A percentile compares a stretch with the other conserved stretches of the same genome.
phyloP scores from a whole-genome alignment of 192 early-diverging fungal genomes.

The Spizellomyces sp. region DNA sequence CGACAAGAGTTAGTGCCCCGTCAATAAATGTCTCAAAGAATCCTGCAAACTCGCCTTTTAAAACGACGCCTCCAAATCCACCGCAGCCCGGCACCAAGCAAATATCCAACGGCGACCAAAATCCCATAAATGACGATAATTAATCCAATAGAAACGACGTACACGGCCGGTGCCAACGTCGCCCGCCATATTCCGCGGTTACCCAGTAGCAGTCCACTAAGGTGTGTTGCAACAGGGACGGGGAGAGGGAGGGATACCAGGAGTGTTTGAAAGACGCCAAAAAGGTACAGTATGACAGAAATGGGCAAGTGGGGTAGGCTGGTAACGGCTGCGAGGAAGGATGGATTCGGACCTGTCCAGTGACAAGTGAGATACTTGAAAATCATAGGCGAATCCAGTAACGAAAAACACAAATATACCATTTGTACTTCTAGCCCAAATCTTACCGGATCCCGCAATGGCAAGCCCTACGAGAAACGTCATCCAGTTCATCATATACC shows the following conservation, averaged over 20 bases:
- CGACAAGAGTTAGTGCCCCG: not conserved
- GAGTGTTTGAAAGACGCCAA: not conserved
- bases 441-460: conserved; percentile 16
- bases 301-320: not conserved
- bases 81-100: not conserved
- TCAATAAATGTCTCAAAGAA: not conserved
- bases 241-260: not conserved
- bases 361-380: not conserved
- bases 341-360: not conserved
- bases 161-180: not conserved
- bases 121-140: not conserved
- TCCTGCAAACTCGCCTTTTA: too few relatives aligned
- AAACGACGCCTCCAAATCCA: not conserved
- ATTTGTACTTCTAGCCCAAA: not conserved
- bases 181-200: not conserved
- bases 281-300: not conserved
- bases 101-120: not conserved
- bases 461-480: conserved; percentile 34
- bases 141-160: conserved; percentile 1
- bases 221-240: not conserved
- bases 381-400: not conserved
- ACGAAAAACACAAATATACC: not conserved
- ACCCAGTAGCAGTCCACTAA: conserved; percentile 7
- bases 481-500: conserved; percentile 19
- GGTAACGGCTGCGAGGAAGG: not conserved